Percentiles rank a stretch among this genome's conserved stretches.
Conservation (phyloP, 495 filamentous ascomycete species). For the Annulohypoxylon moriforme region DNA sequence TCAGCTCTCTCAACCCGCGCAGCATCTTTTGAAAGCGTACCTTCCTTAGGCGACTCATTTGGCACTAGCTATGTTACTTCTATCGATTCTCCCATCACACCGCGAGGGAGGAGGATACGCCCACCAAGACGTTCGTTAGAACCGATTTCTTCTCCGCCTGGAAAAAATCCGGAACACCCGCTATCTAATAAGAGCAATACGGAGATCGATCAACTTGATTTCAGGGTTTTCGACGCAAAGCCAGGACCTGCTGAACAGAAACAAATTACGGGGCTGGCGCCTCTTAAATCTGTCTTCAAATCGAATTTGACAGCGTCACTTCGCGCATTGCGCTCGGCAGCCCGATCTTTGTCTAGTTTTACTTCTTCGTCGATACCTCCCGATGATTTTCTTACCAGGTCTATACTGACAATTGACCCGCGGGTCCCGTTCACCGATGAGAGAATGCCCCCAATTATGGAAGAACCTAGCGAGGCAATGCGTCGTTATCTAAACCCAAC, state of each 20-base stretch:
- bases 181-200: constrained; percentile 50
- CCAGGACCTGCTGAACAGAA: constrained; percentile 48
- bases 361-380: constrained; percentile 78
- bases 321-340: constrained; percentile 85
- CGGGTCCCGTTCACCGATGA: constrained; percentile 83
- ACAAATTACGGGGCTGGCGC: constrained; percentile 49
- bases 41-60: constrained; percentile 58
- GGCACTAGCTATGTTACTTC: constrained; percentile 55
- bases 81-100: constrained; percentile 53
- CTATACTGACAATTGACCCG: constrained; percentile 80
- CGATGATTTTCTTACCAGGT: constrained; percentile 90
- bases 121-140: constrained; percentile 58
- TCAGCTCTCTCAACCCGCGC: constrained; percentile 58
- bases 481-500: constrained; percentile 93
- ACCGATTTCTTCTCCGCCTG: constrained; percentile 57
- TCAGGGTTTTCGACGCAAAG: constrained; percentile 55
- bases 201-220: constrained; percentile 58
- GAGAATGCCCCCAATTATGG: constrained; percentile 79
- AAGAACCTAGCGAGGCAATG: constrained; percentile 83
- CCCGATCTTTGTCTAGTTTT: constrained; percentile 83
- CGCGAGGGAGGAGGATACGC: constrained; percentile 49
- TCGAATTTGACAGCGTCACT: constrained; percentile 96
- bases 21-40: constrained; percentile 61
- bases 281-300: constrained; percentile 74
- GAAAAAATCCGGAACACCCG: constrained; percentile 57